Evolutionary conservation across 2,329 filamentous ascomycete genomes (phyloP), one percentile per base, ranked within the genome.

Genomic region (Claviceps sp.): DNA sequence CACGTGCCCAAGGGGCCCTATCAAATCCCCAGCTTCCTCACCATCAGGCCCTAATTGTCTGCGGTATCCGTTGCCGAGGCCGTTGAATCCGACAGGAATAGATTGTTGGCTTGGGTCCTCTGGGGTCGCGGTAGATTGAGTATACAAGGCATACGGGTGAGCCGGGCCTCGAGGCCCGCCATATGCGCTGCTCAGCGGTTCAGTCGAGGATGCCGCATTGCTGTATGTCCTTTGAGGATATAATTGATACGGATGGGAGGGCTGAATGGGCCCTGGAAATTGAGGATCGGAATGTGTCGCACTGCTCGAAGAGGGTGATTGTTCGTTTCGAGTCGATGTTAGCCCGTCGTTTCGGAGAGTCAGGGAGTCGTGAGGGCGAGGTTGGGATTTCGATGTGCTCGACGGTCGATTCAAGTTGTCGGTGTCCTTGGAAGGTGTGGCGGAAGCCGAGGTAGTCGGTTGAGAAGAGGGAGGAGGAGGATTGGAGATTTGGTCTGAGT

Each of bases 61-160:
- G 61, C 84, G 85, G 60, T 89, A 95, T 51, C 76, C 71, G 54
- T 77, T 78, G 5, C 74, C 73, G 39, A 81, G 70, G 5, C 84
- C 84, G 6, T 82, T 81, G 58, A 95, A 95, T 4, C 88, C 89
- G 14, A 93, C 76, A 1, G 80, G 84, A 56, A 83, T 85, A 54
- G 60, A 57, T 56, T 63, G 64, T 53, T 62, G 62, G 5, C 56
- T 57, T 11, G 61, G 73, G 60, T 80, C 73, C 55, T 84, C 80
- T 0, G 75, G 57, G 1, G 58, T 55, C 4, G 80, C 75, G 0
- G 86, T 87, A 58, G 82, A 89, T 64, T 96, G 90, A 5, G 87
- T 77, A 61, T 95, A 96, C 74, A 95, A 80, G 42, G 77, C 80
- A 64, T 96, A 96, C 0, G 89, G 89, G 62, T 95, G 89, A 54